These are phyloP conservation scores for Penicillium concentricum DNA, from an alignment of 2,329 filamentous ascomycete genomes.

Conservation along the genomic window DNA sequence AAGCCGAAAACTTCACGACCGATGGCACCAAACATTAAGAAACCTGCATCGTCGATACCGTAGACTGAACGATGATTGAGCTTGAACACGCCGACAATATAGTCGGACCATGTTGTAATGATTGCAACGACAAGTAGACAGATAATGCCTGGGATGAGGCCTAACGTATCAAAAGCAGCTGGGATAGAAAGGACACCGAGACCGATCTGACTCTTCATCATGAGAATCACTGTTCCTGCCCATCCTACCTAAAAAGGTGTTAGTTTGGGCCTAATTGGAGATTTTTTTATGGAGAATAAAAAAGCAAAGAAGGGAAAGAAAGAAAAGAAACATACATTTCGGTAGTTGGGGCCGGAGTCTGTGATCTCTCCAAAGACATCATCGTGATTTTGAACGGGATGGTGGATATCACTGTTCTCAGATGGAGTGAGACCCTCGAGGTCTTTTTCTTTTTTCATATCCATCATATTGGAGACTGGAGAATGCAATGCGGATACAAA, in stretches of 20 bases:
- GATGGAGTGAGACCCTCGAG: background rate
- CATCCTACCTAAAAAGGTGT: conserved; percentile 38
- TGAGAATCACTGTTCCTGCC: conserved; percentile 45
- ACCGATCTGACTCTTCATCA: conserved; percentile 50
- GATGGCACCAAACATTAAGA: conserved; percentile 53
- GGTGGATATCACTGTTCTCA: background rate
- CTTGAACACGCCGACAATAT: conserved; percentile 53
- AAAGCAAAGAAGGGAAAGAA: background rate
- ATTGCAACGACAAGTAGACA: conserved; percentile 40
- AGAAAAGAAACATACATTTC: conserved; percentile 20
- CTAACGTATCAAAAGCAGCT: conserved; percentile 46
- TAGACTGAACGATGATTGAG: conserved; percentile 56
- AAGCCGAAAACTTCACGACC: conserved; percentile 49
- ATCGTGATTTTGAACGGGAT: conserved; percentile 16
- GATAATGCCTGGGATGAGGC: conserved; percentile 52
- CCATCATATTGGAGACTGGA: background rate
- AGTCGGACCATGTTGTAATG: conserved; percentile 52
- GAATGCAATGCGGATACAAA: background rate
- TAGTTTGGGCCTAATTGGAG: background rate
- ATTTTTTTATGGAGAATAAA: background rate
- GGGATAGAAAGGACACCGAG: conserved; percentile 54
- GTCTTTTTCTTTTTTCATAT: conserved; percentile 4
- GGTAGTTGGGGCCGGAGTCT: conserved; percentile 32
- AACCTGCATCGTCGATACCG: conserved; percentile 57
- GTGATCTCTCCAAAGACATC: conserved; percentile 40